These are phyloP conservation scores for Paraphysoderma sedebokerense DNA, from an alignment of 371 early-diverging fungal genomes.

Conservation along the genomic window DNA sequence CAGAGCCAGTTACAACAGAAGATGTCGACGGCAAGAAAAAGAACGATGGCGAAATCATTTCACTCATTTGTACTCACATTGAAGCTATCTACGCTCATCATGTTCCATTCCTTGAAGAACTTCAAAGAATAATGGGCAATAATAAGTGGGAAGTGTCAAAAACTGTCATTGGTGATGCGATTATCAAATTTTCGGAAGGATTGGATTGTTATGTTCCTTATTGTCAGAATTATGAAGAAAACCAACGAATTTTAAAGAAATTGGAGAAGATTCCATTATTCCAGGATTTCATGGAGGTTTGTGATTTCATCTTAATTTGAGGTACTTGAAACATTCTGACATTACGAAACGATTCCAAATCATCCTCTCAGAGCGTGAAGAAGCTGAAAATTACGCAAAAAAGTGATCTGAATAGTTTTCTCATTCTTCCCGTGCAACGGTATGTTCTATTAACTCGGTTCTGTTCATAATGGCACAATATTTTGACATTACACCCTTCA, in stretches of 20 bases:
- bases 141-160: neutral
- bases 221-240: neutral
- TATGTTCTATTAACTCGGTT: neutral
- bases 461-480: too few relatives aligned
- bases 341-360: neutral
- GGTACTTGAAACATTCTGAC: neutral
- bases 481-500: too few relatives aligned
- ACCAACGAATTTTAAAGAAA: neutral
- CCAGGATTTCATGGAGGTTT: neutral
- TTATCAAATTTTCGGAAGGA: neutral
- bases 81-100: neutral
- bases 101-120: neutral
- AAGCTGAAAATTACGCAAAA: neutral
- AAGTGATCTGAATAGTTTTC: neutral
- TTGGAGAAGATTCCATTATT: neutral
- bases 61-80: conserved; percentile 1
- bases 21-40: neutral
- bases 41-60: neutral
- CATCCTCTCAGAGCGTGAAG: neutral
- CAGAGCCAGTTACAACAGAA: too few relatives aligned
- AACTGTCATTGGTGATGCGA: neutral
- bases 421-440: conserved; percentile 2
- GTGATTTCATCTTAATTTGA: neutral
- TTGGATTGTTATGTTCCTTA: conserved; percentile 1
- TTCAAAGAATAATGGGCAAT: neutral